Percentiles rank a stretch among this genome's conserved stretches.
Conservation (phyloP, 2,329 filamentous ascomycete species). For the Fusarium oligoseptatum region DNA sequence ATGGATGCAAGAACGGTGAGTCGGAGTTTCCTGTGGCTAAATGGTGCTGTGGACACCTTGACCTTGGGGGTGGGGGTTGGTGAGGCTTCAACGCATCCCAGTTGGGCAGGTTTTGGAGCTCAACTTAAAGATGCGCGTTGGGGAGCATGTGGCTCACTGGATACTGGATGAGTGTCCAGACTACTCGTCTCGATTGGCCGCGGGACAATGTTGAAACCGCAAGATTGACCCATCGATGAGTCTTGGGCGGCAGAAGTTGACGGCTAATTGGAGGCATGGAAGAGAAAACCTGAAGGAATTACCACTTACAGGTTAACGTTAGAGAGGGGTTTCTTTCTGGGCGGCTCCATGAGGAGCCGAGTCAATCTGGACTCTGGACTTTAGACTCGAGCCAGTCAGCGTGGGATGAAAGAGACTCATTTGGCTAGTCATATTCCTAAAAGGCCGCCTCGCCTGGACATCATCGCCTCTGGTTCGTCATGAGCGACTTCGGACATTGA, state of each 20-base stretch:
- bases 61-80: constrained; percentile 33
- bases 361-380: constrained; percentile 18
- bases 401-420: constrained; percentile 10
- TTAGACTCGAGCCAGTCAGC: background rate
- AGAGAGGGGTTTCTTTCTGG: constrained; percentile 2
- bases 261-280: constrained; percentile 28
- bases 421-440: constrained; percentile 13
- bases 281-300: constrained; percentile 20
- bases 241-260: constrained; percentile 31
- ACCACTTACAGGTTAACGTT: constrained; percentile 17
- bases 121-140: constrained; percentile 24
- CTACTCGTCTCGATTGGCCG: constrained; percentile 25
- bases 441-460: constrained; percentile 19
- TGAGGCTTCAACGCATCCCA: constrained; percentile 20
- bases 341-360: constrained; percentile 15
- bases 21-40: background rate
- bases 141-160: constrained; percentile 3
- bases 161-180: constrained; percentile 21
- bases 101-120: constrained; percentile 37
- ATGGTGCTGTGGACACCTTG: constrained; percentile 12
- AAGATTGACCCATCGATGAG: constrained; percentile 25
- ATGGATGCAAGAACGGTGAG: constrained; percentile 7
- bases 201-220: constrained; percentile 23
- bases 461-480: constrained; percentile 29
- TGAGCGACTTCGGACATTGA: constrained; percentile 45